Evolutionary conservation across 805 yeast genomes (phyloP), one percentile per base, ranked within the genome.

Genomic region (Ogataea methanolica): DNA sequence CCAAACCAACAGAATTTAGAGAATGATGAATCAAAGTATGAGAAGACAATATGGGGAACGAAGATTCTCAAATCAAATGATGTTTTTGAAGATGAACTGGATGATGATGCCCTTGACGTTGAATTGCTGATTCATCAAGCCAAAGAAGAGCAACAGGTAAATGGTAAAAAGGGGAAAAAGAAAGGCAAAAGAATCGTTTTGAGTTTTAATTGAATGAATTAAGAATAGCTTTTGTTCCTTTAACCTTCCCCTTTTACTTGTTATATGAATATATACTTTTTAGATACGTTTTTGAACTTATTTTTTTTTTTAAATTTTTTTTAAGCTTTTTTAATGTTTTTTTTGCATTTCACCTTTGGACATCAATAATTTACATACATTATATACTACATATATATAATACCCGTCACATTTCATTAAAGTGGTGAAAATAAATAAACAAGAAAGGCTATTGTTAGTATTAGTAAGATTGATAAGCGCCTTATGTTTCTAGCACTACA

Each of bases 11-110:
- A 43, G 4, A 43, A 34, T 6, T 11, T 12, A 43, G 46, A 23
- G 14, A 49, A 39, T 26, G 48, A 55, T 19, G 52, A 47, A 16
- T 22, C 44, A 23, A 45, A 48, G 16, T 59, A 56, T 33, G 60
- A 55, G 16, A 59, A 79, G 1, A 83, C 94, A 0, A 80, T 87
- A 3, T 87, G 95, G 95, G 95, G 95, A 0, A 86, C 94, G 1
- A 71, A 67, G 45, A 77, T 80, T 2, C 19, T 22, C 6, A 22
- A 22, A 8, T 11, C 17, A 11, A 66, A 65, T 29, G 70, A 70
- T 29, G 62, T 63, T 16, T 67, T 66, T 3, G 62, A 62, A 1
- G 72, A 67, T 8, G 76, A 71, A 36, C 70, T 72, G 59, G 82
- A 76, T 39, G 75, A 75, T 7, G 75, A 68, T 51, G 53, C 61